Evolutionary conservation across 1,139 yeast genomes (phyloP), one percentile per base, ranked within the genome.

Genomic region (Suhomyces anneliseae): DNA sequence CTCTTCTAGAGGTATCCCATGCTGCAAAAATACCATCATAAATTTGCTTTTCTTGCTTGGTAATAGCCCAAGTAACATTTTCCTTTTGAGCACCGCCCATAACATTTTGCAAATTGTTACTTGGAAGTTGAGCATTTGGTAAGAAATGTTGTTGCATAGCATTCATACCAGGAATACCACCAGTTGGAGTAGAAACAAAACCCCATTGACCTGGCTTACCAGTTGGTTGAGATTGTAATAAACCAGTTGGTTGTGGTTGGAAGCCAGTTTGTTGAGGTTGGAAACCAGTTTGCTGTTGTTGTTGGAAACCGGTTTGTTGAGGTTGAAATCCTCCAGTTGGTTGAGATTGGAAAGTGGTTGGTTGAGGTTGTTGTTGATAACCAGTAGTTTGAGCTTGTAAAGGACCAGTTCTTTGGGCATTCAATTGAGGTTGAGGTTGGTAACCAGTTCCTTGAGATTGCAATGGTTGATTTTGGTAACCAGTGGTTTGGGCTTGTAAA

Each of bases 131-230:
- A 47, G 74, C 59, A 47, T 72, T 81, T 0, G 97, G 96, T 74
- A 90, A 82, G 64, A 87, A 85, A 55, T 85, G 89, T 47, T 79
- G 81, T 57, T 83, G 85, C 81, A 87, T 81, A 45, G 85, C 83
- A 53, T 83, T 87, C 56, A 87, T 73, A 7, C 93, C 93, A 1
- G 93, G 92, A 38, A 85, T 74, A 2, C 88, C 89, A 36, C 86
- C 85, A 0, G 87, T 82, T 12, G 90, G 90, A 47, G 79, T 81
- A 33, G 85, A 81, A 38, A 82, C 85, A 68, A 85, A 84, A 1
- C 93, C 92, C 95, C 93, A 85, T 61, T 86, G 85, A 19, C 93
- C 93, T 0, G 92, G 93, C 53, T 74, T 76, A 7, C 93, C 95
- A 0, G 95, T 81, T 7, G 84, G 84, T 66, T 78, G 82, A 3